Conservation (phyloP, 2,329 filamentous ascomycete genomes). For the Colletotrichum sp. region DNA sequence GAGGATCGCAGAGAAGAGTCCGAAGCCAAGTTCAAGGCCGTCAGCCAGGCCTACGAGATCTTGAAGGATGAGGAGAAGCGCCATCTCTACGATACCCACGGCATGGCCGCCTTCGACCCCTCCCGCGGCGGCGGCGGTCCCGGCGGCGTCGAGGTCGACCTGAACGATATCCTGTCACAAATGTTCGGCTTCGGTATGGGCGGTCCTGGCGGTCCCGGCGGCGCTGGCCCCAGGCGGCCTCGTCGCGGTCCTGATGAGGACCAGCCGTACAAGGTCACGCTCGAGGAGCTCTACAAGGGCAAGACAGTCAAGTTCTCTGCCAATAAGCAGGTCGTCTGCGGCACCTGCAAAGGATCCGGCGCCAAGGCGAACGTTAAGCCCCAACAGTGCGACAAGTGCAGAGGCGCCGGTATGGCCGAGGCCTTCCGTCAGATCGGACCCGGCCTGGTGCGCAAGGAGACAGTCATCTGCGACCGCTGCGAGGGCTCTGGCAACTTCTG, state of each 20-base stretch:
- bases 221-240: slow-evolving; percentile 63
- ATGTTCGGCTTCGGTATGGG: slow-evolving; percentile 85
- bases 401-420: slow-evolving; percentile 78
- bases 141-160: slow-evolving; percentile 75
- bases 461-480: slow-evolving; percentile 82
- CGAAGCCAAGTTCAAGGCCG: slow-evolving; percentile 90
- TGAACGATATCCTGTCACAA: slow-evolving; percentile 91
- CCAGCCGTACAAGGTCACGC: slow-evolving; percentile 85
- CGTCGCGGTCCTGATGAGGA: slow-evolving; percentile 83
- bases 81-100: slow-evolving; percentile 88
- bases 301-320: slow-evolving; percentile 97
- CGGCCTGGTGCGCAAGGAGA: slow-evolving; percentile 82
- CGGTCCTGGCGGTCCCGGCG: slow-evolving; percentile 45
- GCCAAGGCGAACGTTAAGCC: slow-evolving; percentile 92
- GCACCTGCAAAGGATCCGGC: slow-evolving; percentile 84
- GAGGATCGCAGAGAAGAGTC: slow-evolving; percentile 84
- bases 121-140: slow-evolving; percentile 64
- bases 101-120: slow-evolving; percentile 94
- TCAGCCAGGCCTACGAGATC: slow-evolving; percentile 96
- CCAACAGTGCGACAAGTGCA: slow-evolving; percentile 82
- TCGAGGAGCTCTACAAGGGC: slow-evolving; percentile 97
- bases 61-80: slow-evolving; percentile 95
- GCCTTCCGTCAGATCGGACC: slow-evolving; percentile 84
- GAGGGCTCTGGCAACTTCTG: slow-evolving; percentile 84
- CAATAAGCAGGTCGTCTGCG: slow-evolving; percentile 92